Evolutionary conservation across 441 rosid genomes (phyloP), one percentile per base, ranked within the genome.

Genomic region (Croton laevigatus): DNA sequence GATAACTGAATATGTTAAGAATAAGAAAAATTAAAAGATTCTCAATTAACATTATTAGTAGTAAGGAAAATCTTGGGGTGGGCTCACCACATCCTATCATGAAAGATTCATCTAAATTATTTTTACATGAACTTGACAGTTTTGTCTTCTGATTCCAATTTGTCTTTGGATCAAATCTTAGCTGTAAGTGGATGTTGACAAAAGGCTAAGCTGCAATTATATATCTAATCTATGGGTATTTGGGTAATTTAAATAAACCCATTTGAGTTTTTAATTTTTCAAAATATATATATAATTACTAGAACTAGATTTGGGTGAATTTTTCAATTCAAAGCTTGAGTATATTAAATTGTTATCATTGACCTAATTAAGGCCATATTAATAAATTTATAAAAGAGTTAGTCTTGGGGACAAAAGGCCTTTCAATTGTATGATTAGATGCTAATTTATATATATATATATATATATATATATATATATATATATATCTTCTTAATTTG

Each of bases 51-150:
- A 37, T 54, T 55, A 16, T 55, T 46, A 22, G 44, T 7, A 57
- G 19, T n/a, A 66, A 45, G 69, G 44, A 17, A 71, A 59, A 61
- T 71, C 68, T 52, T 36, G 19, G 57, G 3, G 64, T 66, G 75
- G 67, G 75, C 59, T 71, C 68, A 8, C 68, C 61, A 71, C 60
- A 71, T 75, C 75, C 62, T 53, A 58, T 59, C 67, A 11, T 1
- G 0, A 11, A 0, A 53, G 40, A 70, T 70, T 59, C 67, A 59
- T 19, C 19, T 1, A 10, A 6, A 36, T 67, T 64, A 36, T 72
- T 10, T 58, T 44, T 36, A 49, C 20, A 64, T 58, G 68, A 73
- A 68, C 20, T 6, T 49, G 72, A 69, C 73, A 16, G 8, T 44
- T 62, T 55, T 63, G 69, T 68, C 55, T 60, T 55, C 11, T 58